Conservation (phyloP, 352 stramenopile genomes). For the Phytophthora melonis region DNA sequence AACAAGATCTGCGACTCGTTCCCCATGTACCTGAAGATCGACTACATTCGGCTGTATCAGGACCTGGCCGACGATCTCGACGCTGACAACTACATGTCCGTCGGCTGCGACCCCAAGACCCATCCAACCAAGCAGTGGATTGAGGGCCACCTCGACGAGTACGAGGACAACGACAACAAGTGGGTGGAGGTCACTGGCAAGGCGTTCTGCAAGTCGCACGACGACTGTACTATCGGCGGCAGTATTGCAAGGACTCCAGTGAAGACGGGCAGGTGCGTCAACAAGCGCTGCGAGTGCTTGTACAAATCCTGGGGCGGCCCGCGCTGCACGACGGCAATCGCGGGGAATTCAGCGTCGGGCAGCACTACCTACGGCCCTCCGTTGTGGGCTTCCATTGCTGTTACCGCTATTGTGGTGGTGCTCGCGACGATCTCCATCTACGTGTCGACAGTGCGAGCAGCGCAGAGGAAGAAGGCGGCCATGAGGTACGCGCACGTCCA, state of each 20-base stretch:
- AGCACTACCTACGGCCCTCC: slow-evolving; percentile 26
- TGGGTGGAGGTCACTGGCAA: slow-evolving; percentile 47
- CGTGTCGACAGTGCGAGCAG: slow-evolving; percentile 14
- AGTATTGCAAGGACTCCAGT: slow-evolving; percentile 25
- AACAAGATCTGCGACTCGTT: slow-evolving; percentile 69
- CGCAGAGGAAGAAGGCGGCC: slow-evolving; percentile 19
- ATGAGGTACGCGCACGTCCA: slow-evolving; percentile 13
- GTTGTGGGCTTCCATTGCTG: slow-evolving; percentile 20
- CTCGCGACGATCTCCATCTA: slow-evolving; percentile 20
- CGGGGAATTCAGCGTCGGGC: slow-evolving; percentile 11
- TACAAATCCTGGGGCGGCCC: slow-evolving; percentile 57
- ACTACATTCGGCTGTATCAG: slow-evolving; percentile 71
- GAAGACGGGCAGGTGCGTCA: slow-evolving; percentile 54
- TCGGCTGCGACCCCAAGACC: slow-evolving; percentile 54
- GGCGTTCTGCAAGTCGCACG: slow-evolving; percentile 51
- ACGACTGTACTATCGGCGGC: slow-evolving; percentile 61
- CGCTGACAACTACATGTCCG: slow-evolving; percentile 57
- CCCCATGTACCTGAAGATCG: slow-evolving; percentile 72
- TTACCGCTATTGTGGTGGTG: slow-evolving; percentile 11
- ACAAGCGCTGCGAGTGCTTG: slow-evolving; percentile 55
- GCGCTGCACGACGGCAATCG: slow-evolving; percentile 22
- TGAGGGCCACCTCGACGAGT: slow-evolving; percentile 62
- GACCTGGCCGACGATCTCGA: slow-evolving; percentile 48
- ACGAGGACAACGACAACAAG: slow-evolving; percentile 62
- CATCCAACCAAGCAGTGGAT: slow-evolving; percentile 74